Base-by-base conservation (phyloP, 176 grass and related monocot genomes). In the Themeda triandra region DNA sequence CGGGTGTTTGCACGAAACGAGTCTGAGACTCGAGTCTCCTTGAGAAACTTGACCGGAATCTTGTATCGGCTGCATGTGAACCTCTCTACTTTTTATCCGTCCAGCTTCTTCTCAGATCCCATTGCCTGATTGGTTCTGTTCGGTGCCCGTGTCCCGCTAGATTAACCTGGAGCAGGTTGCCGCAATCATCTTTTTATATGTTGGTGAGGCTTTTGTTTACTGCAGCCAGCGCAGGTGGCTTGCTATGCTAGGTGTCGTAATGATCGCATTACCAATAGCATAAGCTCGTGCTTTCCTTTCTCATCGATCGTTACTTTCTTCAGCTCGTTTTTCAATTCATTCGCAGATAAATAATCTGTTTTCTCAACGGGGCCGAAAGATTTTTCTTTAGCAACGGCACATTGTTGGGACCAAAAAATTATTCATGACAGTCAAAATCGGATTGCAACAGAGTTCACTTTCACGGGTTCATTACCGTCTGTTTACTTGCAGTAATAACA, bases 61-160 rank as follows among this genome's bases (percentile, higher is more conserved):
- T 42, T 58, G 78, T 19, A 68, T 62, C 60, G n/a, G n/a, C 67
- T n/a, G 35, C 88, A 83, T 79, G 84, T 90, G 88, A 83, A 49
- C 80, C 71, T 49, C 37, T 40, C 48, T 19, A 19, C 48, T 1
- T 53, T 53, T 19, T 21, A 1, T 19, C 8, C 14, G 46, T 5
- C 66, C 30, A 81, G 69, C 64, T 77, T 76, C 72, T 77, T 77
- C 71, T 60, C 64, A 37, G 86, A 73, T 77, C 71, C 23, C 56
- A 21, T 17, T 37, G 70, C 41, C 4, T 78, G 72, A 44, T 67
- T 70, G 87, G 51, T 27, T 4, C 10, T 1, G 4, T 65, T 42
- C 64, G 18, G 21, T 40, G 54, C 56, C 12, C 23, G n/a, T n/a
- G n/a, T n/a, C 30, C 0, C 13, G 49, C 62, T 48, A 62, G 69